Evolutionary conservation across 2,329 filamentous ascomycete species (phyloP).

Genomic region (Xylariaceae sp.): DNA sequence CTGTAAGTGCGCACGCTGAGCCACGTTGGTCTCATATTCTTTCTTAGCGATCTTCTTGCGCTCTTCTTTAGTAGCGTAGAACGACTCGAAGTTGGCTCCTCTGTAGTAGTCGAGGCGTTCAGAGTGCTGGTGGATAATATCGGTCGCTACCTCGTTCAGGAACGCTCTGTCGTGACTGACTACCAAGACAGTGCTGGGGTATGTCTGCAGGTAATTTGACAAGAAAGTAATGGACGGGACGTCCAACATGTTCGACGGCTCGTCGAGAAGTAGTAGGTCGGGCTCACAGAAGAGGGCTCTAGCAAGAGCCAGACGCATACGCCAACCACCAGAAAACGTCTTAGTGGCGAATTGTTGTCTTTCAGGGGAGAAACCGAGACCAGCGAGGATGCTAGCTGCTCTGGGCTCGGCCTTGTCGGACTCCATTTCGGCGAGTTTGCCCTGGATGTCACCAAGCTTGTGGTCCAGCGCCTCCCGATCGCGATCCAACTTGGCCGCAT

Average conservation of each 20-base stretch:
- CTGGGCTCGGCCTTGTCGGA: conserved; percentile 96
- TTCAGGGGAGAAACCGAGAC: conserved; percentile 92
- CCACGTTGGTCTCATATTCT: conserved; percentile 99
- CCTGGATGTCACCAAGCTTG: conserved; percentile 84
- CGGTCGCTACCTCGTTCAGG: conserved; percentile 97
- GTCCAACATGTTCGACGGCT: conserved; percentile 99
- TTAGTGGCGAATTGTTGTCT: conserved; percentile 89
- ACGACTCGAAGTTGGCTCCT: conserved; percentile 91
- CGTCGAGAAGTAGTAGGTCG: conserved; percentile 90
- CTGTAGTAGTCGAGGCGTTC: conserved; percentile 98
- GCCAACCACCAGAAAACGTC: conserved; percentile 99
- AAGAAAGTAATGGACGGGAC: conserved; percentile 99
- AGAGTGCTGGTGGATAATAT: conserved; percentile 98
- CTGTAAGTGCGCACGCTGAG: conserved; percentile 84
- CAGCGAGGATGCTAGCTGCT: conserved; percentile 91
- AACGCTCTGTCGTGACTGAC: conserved; percentile 99
- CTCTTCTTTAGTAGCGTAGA: conserved; percentile 97
- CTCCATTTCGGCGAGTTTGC: conserved; percentile 95
- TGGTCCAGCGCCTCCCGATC: conserved; percentile 87
- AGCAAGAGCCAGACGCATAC: conserved; percentile 93
- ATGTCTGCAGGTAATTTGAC: conserved; percentile 87
- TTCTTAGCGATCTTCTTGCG: conserved; percentile 92
- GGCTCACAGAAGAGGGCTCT: conserved; percentile 97
- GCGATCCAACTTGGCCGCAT: conserved; percentile 77
- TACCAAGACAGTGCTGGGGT: conserved; percentile 91